A percentile compares a stretch with the other conserved stretches of the same genome.
phyloP scores from a whole-genome alignment of 2,329 filamentous ascomycete genomes.

The Stagonosporopsis chrysanthemi region DNA sequence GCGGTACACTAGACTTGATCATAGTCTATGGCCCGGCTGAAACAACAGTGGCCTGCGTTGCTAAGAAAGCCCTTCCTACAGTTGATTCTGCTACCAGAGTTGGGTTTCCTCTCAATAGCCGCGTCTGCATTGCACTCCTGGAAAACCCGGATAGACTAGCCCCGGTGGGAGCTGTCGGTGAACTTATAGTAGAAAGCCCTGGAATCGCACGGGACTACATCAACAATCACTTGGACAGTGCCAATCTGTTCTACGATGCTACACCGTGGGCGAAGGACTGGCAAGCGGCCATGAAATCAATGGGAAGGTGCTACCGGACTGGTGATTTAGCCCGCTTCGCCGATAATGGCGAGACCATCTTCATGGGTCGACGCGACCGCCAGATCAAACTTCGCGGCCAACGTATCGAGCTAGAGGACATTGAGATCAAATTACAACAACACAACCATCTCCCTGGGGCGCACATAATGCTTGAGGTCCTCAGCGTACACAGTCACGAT shows the following conservation, averaged over 20 bases:
- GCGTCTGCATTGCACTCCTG: too few species aligned
- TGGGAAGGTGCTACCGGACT: constrained; percentile 31
- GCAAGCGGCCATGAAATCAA: constrained; percentile 10
- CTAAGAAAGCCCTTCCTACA: background rate
- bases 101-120: too few species aligned
- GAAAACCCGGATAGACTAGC: too few species aligned
- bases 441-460: too few species aligned
- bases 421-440: background rate
- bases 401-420: constrained; percentile 36
- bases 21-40: background rate
- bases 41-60: background rate
- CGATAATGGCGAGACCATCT: constrained; percentile 23
- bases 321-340: constrained; percentile 33
- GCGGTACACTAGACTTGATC: background rate
- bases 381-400: constrained; percentile 44
- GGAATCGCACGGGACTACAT: too few species aligned
- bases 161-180: too few species aligned
- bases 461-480: too few species aligned
- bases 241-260: too few species aligned
- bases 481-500: too few species aligned
- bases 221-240: too few species aligned
- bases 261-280: background rate
- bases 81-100: background rate
- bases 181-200: too few species aligned
- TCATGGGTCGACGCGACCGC: constrained; percentile 39